A percentile compares a stretch with the other conserved stretches of the same genome.
These are phyloP conservation scores for Nigrospora osmanthi DNA, from an alignment of 2,329 filamentous ascomycete genomes.

Conservation along the genomic window DNA sequence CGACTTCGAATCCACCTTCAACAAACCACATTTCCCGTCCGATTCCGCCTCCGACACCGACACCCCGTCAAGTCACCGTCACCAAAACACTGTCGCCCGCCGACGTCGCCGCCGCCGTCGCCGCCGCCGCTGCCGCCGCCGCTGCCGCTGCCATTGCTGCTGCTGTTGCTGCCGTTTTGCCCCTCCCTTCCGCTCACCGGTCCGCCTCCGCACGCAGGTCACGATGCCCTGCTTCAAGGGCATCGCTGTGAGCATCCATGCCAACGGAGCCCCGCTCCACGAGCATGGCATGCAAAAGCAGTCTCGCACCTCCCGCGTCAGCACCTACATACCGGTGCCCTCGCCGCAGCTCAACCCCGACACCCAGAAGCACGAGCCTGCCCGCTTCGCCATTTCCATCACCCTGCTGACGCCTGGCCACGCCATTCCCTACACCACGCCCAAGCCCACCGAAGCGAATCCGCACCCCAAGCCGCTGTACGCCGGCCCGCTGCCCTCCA, in stretches of 20 bases:
- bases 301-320: constrained; percentile 84
- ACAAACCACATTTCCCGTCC: no score
- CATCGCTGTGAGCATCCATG: constrained; percentile 95
- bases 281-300: constrained; percentile 96
- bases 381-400: constrained; percentile 96
- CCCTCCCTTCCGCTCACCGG: no score
- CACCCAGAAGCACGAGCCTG: constrained; percentile 76
- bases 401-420: constrained; percentile 85
- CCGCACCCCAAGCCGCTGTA: constrained; percentile 76
- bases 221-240: constrained; percentile 96
- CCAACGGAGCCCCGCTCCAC: constrained; percentile 68
- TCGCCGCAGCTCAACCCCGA: constrained; percentile 69
- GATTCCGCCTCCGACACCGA: no score
- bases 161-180: not conserved
- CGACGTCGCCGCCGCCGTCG: not conserved
- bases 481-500: constrained; percentile 63
- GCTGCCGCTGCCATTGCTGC: not conserved
- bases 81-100: not conserved
- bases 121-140: not conserved
- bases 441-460: constrained; percentile 68
- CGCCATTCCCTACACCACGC: constrained; percentile 85
- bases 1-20: no score
- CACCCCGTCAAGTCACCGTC: not conserved
- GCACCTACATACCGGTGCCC: constrained; percentile 93
- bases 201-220: constrained; percentile 1